Evolutionary conservation across 2,329 filamentous ascomycete species (phyloP).

Genomic region (Colletotrichum sp.): DNA sequence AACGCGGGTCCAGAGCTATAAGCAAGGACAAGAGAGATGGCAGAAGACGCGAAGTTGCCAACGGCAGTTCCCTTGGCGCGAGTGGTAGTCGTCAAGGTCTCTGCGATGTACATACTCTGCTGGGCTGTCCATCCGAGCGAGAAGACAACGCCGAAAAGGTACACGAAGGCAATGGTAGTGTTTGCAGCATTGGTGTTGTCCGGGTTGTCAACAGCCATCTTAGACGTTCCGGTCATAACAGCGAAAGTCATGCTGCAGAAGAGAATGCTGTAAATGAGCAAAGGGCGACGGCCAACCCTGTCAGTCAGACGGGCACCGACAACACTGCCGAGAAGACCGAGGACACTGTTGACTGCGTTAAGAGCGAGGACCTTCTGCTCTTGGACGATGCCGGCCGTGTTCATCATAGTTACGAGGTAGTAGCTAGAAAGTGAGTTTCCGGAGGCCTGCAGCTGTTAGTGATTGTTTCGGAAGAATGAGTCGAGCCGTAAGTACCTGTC

Average conservation of each 20-base stretch:
- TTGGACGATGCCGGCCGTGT: conserved; percentile 55
- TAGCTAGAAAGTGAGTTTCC: conserved; percentile 56
- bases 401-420: conserved; percentile 58
- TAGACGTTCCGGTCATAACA: conserved; percentile 53
- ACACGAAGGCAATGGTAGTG: conserved; percentile 55
- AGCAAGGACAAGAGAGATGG: conserved; percentile 44
- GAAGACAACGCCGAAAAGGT: conserved; percentile 57
- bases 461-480: too few species aligned
- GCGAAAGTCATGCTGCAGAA: conserved; percentile 53
- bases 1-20: conserved; percentile 50
- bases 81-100: conserved; percentile 49
- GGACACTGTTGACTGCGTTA: conserved; percentile 58
- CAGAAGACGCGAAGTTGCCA: conserved; percentile 45
- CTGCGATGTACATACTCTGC: conserved; percentile 56
- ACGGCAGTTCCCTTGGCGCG: conserved; percentile 50
- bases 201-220: conserved; percentile 44
- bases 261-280: conserved; percentile 53
- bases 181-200: conserved; percentile 43
- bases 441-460: background rate
- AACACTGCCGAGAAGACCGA: conserved; percentile 56
- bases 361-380: conserved; percentile 54
- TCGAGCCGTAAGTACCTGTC: conserved; percentile 46
- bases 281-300: conserved; percentile 59
- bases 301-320: conserved; percentile 62
- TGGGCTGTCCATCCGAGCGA: conserved; percentile 57